Evolutionary conservation across 805 yeast species (phyloP).

Genomic region (Starmerella ratchasimensis): DNA sequence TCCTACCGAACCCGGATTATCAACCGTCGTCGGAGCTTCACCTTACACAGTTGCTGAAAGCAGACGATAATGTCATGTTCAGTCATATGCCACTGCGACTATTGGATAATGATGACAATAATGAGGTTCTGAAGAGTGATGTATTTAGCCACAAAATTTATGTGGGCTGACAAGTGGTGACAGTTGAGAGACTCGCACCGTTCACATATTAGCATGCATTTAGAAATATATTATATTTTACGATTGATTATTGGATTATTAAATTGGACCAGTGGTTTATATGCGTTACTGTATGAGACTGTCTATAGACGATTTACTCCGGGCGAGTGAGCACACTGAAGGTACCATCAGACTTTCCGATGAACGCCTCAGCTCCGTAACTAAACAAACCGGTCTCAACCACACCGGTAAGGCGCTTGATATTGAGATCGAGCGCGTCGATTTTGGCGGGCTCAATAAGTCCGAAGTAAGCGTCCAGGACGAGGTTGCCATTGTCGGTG

Average conservation of each 20-base stretch:
- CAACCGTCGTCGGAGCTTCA: constrained; percentile 26
- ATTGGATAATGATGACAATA: constrained; percentile 17
- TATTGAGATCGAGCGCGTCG: constrained; percentile 41
- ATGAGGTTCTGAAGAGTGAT: constrained; percentile 26
- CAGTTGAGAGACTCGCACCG: not conserved
- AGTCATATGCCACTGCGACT: constrained; percentile 27
- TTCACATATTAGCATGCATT: not conserved
- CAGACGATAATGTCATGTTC: constrained; percentile 28
- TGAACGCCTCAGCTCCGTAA: constrained; percentile 63
- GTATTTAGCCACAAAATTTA: constrained; percentile 28
- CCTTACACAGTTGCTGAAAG: constrained; percentile 24
- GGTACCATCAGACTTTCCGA: constrained; percentile 73
- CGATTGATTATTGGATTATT: too few relatives aligned
- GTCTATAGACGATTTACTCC: not conserved
- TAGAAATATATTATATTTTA: too few relatives aligned
- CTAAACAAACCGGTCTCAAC: constrained; percentile 90
- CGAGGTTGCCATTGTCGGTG: constrained; percentile 88
- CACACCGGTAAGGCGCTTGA: constrained; percentile 76
- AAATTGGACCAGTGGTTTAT: too few relatives aligned
- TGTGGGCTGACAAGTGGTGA: constrained; percentile 1
- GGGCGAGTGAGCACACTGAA: constrained; percentile 23
- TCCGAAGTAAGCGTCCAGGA: constrained; percentile 89
- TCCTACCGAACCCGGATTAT: constrained; percentile 23
- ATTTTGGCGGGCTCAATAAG: constrained; percentile 39
- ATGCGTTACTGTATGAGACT: not conserved